Evolutionary conservation across 495 filamentous ascomycete genomes (phyloP).

Genomic region (Penicillium bialowiezense): DNA sequence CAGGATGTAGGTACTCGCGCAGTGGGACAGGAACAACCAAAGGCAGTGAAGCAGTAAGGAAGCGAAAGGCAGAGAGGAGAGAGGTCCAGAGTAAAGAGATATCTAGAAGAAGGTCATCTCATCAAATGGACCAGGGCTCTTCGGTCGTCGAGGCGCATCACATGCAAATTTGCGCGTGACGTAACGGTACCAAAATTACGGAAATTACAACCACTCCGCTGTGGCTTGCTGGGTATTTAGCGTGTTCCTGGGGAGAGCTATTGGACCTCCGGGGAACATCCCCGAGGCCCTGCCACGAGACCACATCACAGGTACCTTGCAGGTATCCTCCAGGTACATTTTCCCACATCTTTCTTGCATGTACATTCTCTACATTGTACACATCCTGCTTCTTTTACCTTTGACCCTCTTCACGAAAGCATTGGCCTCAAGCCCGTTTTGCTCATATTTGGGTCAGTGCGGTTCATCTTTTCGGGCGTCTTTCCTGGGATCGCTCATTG

Average conservation of each 20-base stretch:
- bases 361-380: not conserved
- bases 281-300: slow-evolving; percentile 6
- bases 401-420: not conserved
- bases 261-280: slow-evolving; percentile 8
- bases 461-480: slow-evolving; percentile 2
- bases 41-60: not conserved
- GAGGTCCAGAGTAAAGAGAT: slow-evolving; percentile 5
- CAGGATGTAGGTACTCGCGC: not conserved
- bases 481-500: slow-evolving; percentile 12
- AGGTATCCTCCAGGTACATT: slow-evolving; percentile 4
- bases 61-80: slow-evolving; percentile 3
- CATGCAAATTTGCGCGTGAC: slow-evolving; percentile 41
- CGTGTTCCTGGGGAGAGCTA: slow-evolving; percentile 6
- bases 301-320: not conserved
- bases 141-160: slow-evolving; percentile 29
- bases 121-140: slow-evolving; percentile 2
- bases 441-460: slow-evolving; percentile 4
- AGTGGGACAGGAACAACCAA: not conserved
- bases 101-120: slow-evolving; percentile 11
- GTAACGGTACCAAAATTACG: slow-evolving; percentile 31
- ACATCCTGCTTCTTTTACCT: not conserved
- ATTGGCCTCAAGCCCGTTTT: not conserved
- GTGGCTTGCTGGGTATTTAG: slow-evolving; percentile 1
- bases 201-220: slow-evolving; percentile 7
- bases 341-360: not conserved